Evolutionary conservation across 2,329 filamentous ascomycete genomes (phyloP).

Genomic region (Hirsutella rhossiliensis): DNA sequence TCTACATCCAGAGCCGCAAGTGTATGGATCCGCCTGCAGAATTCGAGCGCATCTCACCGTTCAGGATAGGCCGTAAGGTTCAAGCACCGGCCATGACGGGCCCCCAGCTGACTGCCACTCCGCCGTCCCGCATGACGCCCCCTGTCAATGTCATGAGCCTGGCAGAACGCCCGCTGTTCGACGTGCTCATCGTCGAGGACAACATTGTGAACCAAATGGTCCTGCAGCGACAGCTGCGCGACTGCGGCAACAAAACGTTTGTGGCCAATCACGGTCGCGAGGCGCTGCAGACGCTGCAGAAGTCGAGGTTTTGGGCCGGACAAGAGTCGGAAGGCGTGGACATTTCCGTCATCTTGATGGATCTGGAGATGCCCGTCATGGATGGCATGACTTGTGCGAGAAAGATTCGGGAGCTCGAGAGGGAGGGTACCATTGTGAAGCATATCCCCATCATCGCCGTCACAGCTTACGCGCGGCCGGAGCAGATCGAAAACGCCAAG

Average conservation of each 20-base stretch:
- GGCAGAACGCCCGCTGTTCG: constrained; percentile 23
- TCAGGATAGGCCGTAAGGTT: constrained; percentile 21
- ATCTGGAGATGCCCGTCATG: constrained; percentile 77
- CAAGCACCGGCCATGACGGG: constrained; percentile 8
- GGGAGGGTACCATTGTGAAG: constrained; percentile 43
- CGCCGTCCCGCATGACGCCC: constrained; percentile 6
- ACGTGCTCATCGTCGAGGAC: constrained; percentile 55
- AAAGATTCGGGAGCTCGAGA: constrained; percentile 56
- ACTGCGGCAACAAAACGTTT: constrained; percentile 46
- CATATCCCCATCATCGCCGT: constrained; percentile 74
- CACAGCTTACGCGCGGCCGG: constrained; percentile 66
- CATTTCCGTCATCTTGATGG: constrained; percentile 63
- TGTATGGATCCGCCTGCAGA: constrained; percentile 27
- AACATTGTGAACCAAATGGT: constrained; percentile 57
- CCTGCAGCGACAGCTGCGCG: constrained; percentile 47
- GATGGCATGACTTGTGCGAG: constrained; percentile 64
- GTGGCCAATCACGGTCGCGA: constrained; percentile 55
- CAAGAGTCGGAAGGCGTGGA: constrained; percentile 34
- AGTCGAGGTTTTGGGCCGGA: constrained; percentile 43
- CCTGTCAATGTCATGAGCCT: neutral
- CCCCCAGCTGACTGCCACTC: constrained; percentile 4
- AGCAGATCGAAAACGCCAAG: constrained; percentile 62
- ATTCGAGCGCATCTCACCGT: constrained; percentile 22
- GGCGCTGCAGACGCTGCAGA: constrained; percentile 44
- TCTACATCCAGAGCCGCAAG: constrained; percentile 60